Evolutionary conservation across 2,329 filamentous ascomycete species (phyloP).

Genomic region (Stromatinia cepivora): DNA sequence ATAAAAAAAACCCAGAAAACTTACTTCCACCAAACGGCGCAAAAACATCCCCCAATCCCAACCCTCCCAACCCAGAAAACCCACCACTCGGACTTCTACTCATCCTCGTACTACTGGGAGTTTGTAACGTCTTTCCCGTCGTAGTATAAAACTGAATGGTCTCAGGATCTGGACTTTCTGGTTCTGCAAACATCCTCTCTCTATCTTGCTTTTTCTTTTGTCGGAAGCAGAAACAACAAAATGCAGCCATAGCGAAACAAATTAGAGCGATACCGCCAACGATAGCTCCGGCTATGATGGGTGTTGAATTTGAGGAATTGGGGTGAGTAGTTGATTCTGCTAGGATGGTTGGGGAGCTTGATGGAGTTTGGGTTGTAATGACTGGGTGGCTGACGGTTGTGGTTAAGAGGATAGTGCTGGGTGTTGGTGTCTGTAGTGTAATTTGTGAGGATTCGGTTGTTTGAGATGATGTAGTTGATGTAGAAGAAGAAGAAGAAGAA

Average conservation of each 20-base stretch:
- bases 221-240: constrained; percentile 12
- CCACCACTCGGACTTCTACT: neutral
- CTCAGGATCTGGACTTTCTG: constrained; percentile 1
- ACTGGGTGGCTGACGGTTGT: neutral
- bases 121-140: constrained; percentile 3
- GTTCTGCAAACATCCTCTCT: constrained; percentile 7
- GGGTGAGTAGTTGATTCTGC: neutral
- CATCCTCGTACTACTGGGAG: neutral
- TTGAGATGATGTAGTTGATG: neutral
- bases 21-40: constrained; percentile 15
- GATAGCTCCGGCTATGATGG: constrained; percentile 5
- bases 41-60: constrained; percentile 14
- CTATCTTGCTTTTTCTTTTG: constrained; percentile 20
- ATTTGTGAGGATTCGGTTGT: neutral
- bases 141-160: constrained; percentile 15
- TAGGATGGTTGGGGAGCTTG: neutral
- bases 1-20: neutral
- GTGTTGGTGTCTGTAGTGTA: constrained; percentile 6
- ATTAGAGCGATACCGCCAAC: constrained; percentile 1
- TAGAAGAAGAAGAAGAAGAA: neutral
- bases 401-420: neutral
- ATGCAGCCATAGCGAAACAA: constrained; percentile 13
- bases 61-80: neutral
- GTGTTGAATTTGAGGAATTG: neutral
- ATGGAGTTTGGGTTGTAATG: neutral